Conservation (phyloP, 2,329 filamentous ascomycete species). For the Colletotrichum magnum region DNA sequence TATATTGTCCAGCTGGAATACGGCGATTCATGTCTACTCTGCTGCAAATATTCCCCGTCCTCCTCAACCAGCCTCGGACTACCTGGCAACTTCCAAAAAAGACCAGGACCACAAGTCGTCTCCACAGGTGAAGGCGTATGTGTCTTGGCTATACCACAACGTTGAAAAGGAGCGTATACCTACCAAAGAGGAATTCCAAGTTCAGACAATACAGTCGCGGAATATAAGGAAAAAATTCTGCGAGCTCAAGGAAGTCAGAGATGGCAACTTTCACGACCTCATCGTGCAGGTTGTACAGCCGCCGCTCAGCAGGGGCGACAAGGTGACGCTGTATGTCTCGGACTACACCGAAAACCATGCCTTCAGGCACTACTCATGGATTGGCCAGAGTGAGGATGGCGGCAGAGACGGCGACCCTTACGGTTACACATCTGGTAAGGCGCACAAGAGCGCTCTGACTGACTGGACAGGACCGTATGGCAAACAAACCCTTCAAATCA, state of each 20-base stretch:
- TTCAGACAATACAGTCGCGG: constrained; percentile 53
- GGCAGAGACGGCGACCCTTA: constrained; percentile 66
- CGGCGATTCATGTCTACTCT: constrained; percentile 62
- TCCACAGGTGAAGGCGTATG: constrained; percentile 55
- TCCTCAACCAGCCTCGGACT: constrained; percentile 46
- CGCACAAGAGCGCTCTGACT: constrained; percentile 16
- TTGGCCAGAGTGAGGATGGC: constrained; percentile 47
- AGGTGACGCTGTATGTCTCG: constrained; percentile 78
- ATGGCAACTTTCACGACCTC: constrained; percentile 75
- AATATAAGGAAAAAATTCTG: constrained; percentile 71
- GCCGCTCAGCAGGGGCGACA: constrained; percentile 60
- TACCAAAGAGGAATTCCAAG: constrained; percentile 57
- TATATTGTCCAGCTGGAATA: constrained; percentile 59
- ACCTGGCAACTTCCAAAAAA: constrained; percentile 44
- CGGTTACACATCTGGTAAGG: constrained; percentile 62
- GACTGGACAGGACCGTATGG: constrained; percentile 84
- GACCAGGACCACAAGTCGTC: constrained; percentile 42
- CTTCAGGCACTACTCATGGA: constrained; percentile 68
- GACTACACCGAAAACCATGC: constrained; percentile 83
- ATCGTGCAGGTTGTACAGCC: constrained; percentile 77
- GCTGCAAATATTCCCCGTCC: constrained; percentile 56
- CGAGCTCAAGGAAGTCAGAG: constrained; percentile 74
- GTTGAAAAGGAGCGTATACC: constrained; percentile 62
- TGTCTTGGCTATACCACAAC: constrained; percentile 62
- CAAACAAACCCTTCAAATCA: constrained; percentile 78